These are phyloP conservation scores for Exophiala sp. DNA, from an alignment of 2,329 filamentous ascomycete species.

Conservation along the genomic window DNA sequence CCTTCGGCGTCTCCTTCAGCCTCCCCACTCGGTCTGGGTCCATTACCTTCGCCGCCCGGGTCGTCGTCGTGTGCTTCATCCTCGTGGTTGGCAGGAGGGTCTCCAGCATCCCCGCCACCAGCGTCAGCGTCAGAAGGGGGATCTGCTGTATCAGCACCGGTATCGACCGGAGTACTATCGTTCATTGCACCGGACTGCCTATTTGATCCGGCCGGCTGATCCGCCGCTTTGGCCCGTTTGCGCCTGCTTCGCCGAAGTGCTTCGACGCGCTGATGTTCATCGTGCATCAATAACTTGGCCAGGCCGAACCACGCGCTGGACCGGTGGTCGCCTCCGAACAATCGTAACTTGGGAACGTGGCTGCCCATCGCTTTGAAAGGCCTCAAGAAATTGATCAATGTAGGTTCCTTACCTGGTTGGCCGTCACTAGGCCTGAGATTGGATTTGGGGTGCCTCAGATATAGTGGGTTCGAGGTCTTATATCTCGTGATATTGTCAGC, in stretches of 20 bases:
- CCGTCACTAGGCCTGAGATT: too few relatives aligned
- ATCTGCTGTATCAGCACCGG: background rate
- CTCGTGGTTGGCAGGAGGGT: background rate
- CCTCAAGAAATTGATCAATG: too few relatives aligned
- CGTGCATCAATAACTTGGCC: conserved; percentile 12
- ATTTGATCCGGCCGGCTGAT: background rate
- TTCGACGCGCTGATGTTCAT: conserved; percentile 10
- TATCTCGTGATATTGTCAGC: background rate
- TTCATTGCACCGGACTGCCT: background rate
- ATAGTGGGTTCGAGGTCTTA: too few relatives aligned
- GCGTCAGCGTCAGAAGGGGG: background rate
- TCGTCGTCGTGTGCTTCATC: background rate
- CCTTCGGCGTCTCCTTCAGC: background rate
- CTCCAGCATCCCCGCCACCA: background rate
- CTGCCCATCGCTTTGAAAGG: conserved; percentile 1
- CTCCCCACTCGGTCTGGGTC: background rate
- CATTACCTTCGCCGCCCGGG: background rate
- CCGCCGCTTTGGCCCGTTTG: background rate
- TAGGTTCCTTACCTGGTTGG: too few relatives aligned
- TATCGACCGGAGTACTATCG: background rate
- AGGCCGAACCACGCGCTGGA: conserved; percentile 15
- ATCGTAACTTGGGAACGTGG: conserved; percentile 3
- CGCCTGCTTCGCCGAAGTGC: conserved; percentile 10
- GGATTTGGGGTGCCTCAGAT: too few relatives aligned
- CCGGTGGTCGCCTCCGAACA: conserved; percentile 5